phyloP scores from a whole-genome alignment of 495 filamentous ascomycete species.

The Parathielavia appendiculata region DNA sequence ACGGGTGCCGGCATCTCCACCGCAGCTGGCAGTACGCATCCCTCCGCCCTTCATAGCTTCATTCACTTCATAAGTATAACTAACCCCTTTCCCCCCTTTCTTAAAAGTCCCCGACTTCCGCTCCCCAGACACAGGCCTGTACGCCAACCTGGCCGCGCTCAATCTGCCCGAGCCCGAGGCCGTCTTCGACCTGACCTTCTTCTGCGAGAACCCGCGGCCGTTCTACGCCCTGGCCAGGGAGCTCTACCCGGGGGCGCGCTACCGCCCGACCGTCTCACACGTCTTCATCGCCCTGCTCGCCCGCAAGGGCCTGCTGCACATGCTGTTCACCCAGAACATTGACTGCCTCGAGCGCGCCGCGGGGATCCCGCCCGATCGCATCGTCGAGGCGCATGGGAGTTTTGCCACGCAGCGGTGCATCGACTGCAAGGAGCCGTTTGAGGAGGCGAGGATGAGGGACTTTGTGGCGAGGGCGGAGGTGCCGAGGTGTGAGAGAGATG shows the following conservation, averaged over 20 bases:
- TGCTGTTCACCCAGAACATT: constrained; percentile 96
- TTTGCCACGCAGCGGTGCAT: constrained; percentile 89
- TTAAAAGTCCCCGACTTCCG: constrained; percentile 64
- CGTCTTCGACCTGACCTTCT: constrained; percentile 84
- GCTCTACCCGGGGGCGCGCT: constrained; percentile 79
- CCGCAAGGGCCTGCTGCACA: constrained; percentile 69
- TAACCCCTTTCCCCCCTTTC: neutral
- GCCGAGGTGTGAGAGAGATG: constrained; percentile 53
- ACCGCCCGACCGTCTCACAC: constrained; percentile 79
- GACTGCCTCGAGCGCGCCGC: constrained; percentile 88
- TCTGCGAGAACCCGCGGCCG: constrained; percentile 73
- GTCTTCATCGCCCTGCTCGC: constrained; percentile 71
- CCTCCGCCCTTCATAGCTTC: neutral
- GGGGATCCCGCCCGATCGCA: constrained; percentile 71
- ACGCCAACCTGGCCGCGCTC: constrained; percentile 77
- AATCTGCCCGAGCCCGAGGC: constrained; percentile 74
- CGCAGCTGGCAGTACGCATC: constrained; percentile 49
- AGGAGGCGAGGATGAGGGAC: constrained; percentile 65
- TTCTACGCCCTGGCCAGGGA: constrained; percentile 91
- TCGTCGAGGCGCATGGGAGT: constrained; percentile 92
- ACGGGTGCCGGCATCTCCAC: constrained; percentile 60
- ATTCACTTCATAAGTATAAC: too few relatives aligned
- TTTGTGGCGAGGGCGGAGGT: constrained; percentile 58
- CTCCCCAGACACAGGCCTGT: constrained; percentile 68
- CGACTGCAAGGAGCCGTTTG: constrained; percentile 70